Conservation (phyloP, 208 protist genomes). For the Trypanosoma rangeli region DNA sequence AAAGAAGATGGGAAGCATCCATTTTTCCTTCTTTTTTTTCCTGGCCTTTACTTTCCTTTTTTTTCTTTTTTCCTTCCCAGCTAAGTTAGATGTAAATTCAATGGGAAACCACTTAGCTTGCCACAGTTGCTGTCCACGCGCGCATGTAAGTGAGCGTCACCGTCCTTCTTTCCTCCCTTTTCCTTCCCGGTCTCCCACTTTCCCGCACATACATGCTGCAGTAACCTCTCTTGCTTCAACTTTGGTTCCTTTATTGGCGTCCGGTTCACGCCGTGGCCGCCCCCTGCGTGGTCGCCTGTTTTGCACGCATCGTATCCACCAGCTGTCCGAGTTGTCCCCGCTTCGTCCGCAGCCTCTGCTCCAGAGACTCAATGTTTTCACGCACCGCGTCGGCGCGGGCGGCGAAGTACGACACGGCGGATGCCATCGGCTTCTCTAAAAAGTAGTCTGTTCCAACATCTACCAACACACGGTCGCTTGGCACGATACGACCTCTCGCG, state of each 20-base stretch:
- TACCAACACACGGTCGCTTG: conserved; percentile 71
- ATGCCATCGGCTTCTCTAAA: conserved; percentile 71
- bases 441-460: conserved; percentile 90
- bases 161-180: neutral
- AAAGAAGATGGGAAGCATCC: neutral
- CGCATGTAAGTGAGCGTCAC: neutral
- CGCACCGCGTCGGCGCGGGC: conserved; percentile 74
- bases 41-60: neutral
- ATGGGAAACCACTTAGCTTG: neutral
- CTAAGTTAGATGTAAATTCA: neutral
- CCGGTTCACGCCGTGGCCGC: conserved; percentile 24
- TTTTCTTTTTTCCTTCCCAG: neutral
- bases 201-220: neutral
- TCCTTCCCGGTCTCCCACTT: neutral
- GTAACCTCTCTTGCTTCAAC: neutral
- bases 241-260: neutral
- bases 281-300: conserved; percentile 58
- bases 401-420: conserved; percentile 71
- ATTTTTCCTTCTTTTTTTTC: neutral
- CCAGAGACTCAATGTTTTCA: conserved; percentile 76
- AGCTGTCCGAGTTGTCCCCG: conserved; percentile 85
- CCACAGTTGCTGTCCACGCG: neutral
- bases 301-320: conserved; percentile 65
- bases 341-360: conserved; percentile 73
- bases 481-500: conserved; percentile 64